Evolutionary conservation across 495 filamentous ascomycete species (phyloP).

Genomic region (Pseudotulostoma volvatum): DNA sequence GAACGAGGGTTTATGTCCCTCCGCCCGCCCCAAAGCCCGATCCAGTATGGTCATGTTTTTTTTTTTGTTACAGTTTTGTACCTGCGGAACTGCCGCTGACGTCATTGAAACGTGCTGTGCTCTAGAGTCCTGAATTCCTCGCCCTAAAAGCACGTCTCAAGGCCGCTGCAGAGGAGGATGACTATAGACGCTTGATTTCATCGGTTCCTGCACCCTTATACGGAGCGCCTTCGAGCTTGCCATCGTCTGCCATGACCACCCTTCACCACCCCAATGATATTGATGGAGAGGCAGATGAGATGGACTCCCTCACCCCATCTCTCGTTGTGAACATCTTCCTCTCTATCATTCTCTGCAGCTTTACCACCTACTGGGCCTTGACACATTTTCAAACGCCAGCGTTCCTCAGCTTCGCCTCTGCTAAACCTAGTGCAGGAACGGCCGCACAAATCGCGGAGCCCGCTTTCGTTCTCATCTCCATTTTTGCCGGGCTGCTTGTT

Average conservation of each 20-base stretch:
- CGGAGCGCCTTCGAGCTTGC: conserved; percentile 3
- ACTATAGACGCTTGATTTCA: conserved; percentile 59
- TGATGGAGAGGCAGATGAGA: conserved; percentile 22
- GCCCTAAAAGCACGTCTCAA: conserved; percentile 76
- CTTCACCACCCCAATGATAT: conserved; percentile 23
- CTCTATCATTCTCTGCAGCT: conserved; percentile 29
- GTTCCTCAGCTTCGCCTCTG: conserved; percentile 6
- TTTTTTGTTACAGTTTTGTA: conserved; percentile 1
- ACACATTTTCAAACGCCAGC: conserved; percentile 37
- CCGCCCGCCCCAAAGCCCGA: conserved; percentile 64
- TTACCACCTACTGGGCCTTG: conserved; percentile 31
- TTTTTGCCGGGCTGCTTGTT: conserved; percentile 37
- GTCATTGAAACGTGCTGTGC: neutral
- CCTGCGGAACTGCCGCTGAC: conserved; percentile 1
- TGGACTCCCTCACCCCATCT: conserved; percentile 25
- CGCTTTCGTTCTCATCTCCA: conserved; percentile 22
- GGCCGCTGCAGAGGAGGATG: conserved; percentile 56
- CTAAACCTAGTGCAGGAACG: conserved; percentile 46
- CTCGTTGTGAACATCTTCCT: conserved; percentile 33
- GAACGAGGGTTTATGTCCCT: conserved; percentile 56
- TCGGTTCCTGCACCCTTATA: conserved; percentile 13
- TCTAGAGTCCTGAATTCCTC: conserved; percentile 70
- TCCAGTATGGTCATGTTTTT: conserved; percentile 35
- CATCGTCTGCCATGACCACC: conserved; percentile 1
- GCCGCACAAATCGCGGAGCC: conserved; percentile 32